Percentiles rank a stretch among this genome's conserved stretches.
Evolutionary conservation across 306 rosid genomes (phyloP).

Genomic region (Cicer pinnatifidum): DNA sequence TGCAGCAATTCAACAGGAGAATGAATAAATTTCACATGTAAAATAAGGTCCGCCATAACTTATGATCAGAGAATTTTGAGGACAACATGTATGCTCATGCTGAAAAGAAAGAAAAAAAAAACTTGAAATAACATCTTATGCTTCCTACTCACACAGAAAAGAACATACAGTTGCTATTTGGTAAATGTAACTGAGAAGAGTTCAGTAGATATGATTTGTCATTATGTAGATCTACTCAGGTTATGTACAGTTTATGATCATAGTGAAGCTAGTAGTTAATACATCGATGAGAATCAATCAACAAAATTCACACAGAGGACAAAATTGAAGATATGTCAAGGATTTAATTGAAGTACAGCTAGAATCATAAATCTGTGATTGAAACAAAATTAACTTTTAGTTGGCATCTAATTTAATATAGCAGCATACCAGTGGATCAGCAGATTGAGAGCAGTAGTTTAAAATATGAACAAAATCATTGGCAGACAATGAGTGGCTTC

Average conservation of each 20-base stretch:
- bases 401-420: background rate
- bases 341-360: background rate
- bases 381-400: slow-evolving; percentile 25
- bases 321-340: background rate
- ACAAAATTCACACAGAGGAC: slow-evolving; percentile 1
- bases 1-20: slow-evolving; percentile 46
- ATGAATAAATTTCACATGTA: slow-evolving; percentile 19
- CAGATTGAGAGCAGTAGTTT: slow-evolving; percentile 64
- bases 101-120: background rate
- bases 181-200: slow-evolving; percentile 20
- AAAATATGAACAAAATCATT: slow-evolving; percentile 66
- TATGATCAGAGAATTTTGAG: slow-evolving; percentile 21
- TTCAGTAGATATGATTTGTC: slow-evolving; percentile 11
- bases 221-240: background rate
- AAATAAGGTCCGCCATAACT: slow-evolving; percentile 24
- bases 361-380: slow-evolving; percentile 24
- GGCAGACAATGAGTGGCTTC: slow-evolving; percentile 55
- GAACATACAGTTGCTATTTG: slow-evolving; percentile 4
- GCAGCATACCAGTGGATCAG: slow-evolving; percentile 84
- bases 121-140: slow-evolving; percentile 5
- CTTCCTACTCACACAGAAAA: slow-evolving; percentile 28
- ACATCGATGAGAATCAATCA: slow-evolving; percentile 6
- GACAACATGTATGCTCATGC: slow-evolving; percentile 31
- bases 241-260: background rate
- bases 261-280: slow-evolving; percentile 14